A percentile compares a stretch with the other conserved stretches of the same genome.
phyloP scores from a whole-genome alignment of 2,329 filamentous ascomycete genomes.

The Zasmidium angulare region DNA sequence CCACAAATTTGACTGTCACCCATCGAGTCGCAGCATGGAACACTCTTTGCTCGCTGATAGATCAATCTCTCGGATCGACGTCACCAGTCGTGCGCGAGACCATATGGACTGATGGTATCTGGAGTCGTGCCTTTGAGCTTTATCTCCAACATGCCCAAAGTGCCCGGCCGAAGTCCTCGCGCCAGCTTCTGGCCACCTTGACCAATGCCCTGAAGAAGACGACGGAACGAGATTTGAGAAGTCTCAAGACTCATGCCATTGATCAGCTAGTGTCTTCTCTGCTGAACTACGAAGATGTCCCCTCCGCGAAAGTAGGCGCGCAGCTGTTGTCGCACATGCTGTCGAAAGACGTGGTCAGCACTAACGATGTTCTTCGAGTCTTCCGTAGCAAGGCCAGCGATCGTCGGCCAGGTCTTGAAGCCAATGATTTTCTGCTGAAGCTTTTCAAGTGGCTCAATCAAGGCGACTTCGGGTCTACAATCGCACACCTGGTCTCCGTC shows the following conservation, averaged over 20 bases:
- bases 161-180: conserved; percentile 48
- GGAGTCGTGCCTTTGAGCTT: conserved; percentile 40
- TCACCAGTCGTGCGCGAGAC: conserved; percentile 26
- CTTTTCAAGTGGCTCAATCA: conserved; percentile 36
- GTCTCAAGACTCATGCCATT: conserved; percentile 17
- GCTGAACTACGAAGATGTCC: conserved; percentile 15
- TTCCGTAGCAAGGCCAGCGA: neutral
- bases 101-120: conserved; percentile 39
- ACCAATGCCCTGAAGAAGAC: conserved; percentile 37
- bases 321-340: conserved; percentile 22
- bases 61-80: conserved; percentile 38
- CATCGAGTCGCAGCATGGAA: conserved; percentile 51
- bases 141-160: conserved; percentile 44
- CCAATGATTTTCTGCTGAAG: conserved; percentile 8
- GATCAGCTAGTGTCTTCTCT: conserved; percentile 26
- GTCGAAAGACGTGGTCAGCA: conserved; percentile 16
- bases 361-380: conserved; percentile 8
- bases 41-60: conserved; percentile 45
- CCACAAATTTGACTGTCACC: conserved; percentile 26
- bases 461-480: conserved; percentile 35
- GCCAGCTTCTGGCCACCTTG: conserved; percentile 45
- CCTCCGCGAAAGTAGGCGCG: conserved; percentile 19
- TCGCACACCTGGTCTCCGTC: conserved; percentile 29
- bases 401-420: neutral
- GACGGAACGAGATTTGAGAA: neutral